Conservation (phyloP, 2,329 filamentous ascomycete species). For the Penicillium aurantiogriseum region DNA sequence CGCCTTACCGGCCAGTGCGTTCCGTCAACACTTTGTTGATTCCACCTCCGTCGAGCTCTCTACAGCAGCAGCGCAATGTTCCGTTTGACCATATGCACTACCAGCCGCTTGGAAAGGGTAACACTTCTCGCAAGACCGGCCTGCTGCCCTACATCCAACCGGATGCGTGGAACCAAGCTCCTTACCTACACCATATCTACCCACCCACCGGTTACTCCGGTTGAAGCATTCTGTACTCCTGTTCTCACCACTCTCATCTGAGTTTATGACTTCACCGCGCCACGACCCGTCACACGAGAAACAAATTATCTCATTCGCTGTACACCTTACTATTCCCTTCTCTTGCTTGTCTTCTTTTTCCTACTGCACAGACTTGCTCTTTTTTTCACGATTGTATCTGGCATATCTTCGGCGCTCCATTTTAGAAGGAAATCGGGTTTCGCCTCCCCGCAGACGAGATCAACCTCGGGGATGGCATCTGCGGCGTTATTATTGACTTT, state of each 20-base stretch:
- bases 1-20: conserved; percentile 88
- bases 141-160: conserved; percentile 60
- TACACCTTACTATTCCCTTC: conserved; percentile 15
- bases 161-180: conserved; percentile 43
- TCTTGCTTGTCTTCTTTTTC: conserved; percentile 3
- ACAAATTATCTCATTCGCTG: conserved; percentile 20
- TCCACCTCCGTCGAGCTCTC: conserved; percentile 75
- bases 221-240: conserved; percentile 11
- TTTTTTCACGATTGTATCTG: conserved; percentile 12
- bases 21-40: conserved; percentile 88
- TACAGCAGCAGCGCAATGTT: conserved; percentile 68
- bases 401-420: conserved; percentile 20
- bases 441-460: conserved; percentile 4
- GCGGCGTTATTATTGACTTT: conserved; percentile 13
- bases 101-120: conserved; percentile 69
- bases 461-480: conserved; percentile 8
- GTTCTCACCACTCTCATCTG: conserved; percentile 2
- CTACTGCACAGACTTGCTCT: conserved; percentile 15
- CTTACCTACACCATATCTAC: conserved; percentile 31
- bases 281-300: conserved; percentile 30
- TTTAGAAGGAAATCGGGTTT: conserved; percentile 18
- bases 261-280: conserved; percentile 28
- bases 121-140: conserved; percentile 64
- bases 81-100: conserved; percentile 77
- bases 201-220: conserved; percentile 30